Evolutionary conservation across 2,329 filamentous ascomycete genomes (phyloP).

Genomic region (Tolypocladium album): DNA sequence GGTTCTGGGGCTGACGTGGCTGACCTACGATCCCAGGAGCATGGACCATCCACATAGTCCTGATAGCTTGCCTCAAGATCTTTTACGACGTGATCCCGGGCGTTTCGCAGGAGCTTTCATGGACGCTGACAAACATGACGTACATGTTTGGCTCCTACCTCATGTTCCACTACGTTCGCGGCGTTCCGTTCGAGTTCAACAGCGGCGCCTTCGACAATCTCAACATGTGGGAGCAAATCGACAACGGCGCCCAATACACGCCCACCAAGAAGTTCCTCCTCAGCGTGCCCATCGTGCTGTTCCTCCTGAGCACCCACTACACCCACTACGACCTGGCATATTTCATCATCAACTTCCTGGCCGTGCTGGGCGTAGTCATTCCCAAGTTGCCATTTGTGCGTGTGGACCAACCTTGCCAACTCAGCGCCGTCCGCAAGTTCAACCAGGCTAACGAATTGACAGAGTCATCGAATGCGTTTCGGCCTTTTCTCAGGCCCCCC

Average conservation of each 20-base stretch:
- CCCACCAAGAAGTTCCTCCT: conserved; percentile 97
- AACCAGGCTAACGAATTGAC: conserved; percentile 13
- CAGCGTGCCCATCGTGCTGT: conserved; percentile 86
- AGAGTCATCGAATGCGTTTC: conserved; percentile 72
- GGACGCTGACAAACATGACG: conserved; percentile 96
- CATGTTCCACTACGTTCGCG: conserved; percentile 99
- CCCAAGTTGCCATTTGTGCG: conserved; percentile 92
- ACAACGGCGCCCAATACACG: conserved; percentile 97
- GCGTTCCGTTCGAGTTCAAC: conserved; percentile 98
- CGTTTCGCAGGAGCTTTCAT: conserved; percentile 94
- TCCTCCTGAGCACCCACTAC: conserved; percentile 95
- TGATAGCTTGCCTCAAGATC: conserved; percentile 87
- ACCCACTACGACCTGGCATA: conserved; percentile 96
- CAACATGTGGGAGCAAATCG: conserved; percentile 99
- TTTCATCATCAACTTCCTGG: conserved; percentile 94
- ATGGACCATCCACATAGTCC: conserved; percentile 93
- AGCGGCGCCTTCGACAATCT: conserved; percentile 96
- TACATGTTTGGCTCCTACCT: conserved; percentile 99
- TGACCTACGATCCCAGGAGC: conserved; percentile 50
- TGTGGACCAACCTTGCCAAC: conserved; percentile 12
- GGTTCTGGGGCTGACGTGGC: background rate
- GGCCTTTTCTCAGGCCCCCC: conserved; percentile 61
- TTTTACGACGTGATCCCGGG: conserved; percentile 94
- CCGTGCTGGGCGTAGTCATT: conserved; percentile 84
- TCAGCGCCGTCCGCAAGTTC: background rate